These are phyloP conservation scores for Termitomyces sp. DNA, from an alignment of 1,284 basidiomycete species.

Conservation along the genomic window DNA sequence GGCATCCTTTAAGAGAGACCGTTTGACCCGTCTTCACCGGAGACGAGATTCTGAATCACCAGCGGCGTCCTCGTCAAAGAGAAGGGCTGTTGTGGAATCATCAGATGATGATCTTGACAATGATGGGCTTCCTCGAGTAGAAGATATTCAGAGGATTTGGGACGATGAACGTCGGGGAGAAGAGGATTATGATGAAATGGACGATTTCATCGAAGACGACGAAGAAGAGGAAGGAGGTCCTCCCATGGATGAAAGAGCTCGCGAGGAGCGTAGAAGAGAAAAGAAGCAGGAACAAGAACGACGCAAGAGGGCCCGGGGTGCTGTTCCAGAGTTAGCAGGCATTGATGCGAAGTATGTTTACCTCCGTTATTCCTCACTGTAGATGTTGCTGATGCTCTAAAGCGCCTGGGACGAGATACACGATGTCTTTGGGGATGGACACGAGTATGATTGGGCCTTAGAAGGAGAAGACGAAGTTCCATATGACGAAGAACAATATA, in stretches of 20 bases:
- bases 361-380: background rate
- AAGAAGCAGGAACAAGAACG: constrained; percentile 62
- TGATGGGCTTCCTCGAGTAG: constrained; percentile 50
- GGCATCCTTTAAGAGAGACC: constrained; percentile 55
- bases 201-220: constrained; percentile 92
- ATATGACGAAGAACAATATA: constrained; percentile 54
- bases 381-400: constrained; percentile 17
- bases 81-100: constrained; percentile 53
- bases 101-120: constrained; percentile 72
- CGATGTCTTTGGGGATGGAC: constrained; percentile 95
- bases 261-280: constrained; percentile 69
- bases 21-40: constrained; percentile 68
- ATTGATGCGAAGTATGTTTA: constrained; percentile 80
- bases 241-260: constrained; percentile 67
- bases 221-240: constrained; percentile 74
- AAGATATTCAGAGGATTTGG: constrained; percentile 80
- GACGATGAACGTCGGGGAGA: constrained; percentile 73
- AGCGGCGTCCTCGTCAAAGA: constrained; percentile 53
- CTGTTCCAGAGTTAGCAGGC: constrained; percentile 74
- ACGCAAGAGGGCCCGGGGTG: constrained; percentile 52
- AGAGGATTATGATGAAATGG: constrained; percentile 67
- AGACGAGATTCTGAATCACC: constrained; percentile 67
- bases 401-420: constrained; percentile 97
- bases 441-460: constrained; percentile 95
- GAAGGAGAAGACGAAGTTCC: constrained; percentile 69